Evolutionary conservation across 1,284 basidiomycete species (phyloP), one percentile per base, ranked within the genome.

Genomic region (Sanguinoderma infundibulare): DNA sequence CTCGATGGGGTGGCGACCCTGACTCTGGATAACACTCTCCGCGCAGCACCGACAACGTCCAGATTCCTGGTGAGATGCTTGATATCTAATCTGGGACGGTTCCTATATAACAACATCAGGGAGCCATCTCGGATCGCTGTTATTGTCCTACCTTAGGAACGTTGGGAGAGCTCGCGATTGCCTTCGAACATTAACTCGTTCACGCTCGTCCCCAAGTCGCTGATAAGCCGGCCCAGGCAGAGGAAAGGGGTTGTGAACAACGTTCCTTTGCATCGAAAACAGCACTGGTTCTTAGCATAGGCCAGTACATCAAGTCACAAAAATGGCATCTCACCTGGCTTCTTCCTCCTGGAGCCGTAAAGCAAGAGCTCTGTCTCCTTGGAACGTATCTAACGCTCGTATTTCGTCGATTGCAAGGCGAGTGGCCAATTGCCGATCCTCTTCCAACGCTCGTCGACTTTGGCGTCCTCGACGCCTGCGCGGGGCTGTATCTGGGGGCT

Each of bases 381-480:
- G 32, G 15, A 58, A 51, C 4, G 28, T 44, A n/a, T 54, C 57
- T 20, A 30, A 20, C 2, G 30, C 35, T 14, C 56, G 52, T 5
- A 54, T 44, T 22, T 62, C 61, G 20, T 62, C 61, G 9, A 57
- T 35, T 7, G 55, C 56, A 17, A 62, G 34, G 9, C 53, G 46
- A 8, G 47, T 20, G n/a, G 61, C 61, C 5, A 58, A 12, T 46
- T 47, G 24, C 59, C 47, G 24, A 12, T 32, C 39, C 44, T 39
- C 20, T 6, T 44, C 32, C n/a, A 24, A 24, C 15, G 1, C 9
- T 34, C 32, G 49, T 22, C 32, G 8, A 22, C 5, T 8, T 20
- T 20, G 49, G 12, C 20, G 49, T 35, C 30, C 32, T 32, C 32
- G 49, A 51, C 32, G 28, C 30, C 20, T 24, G 49, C 12, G 22